These are phyloP conservation scores for Omphalotus guepiniiformis DNA, from an alignment of 768 basidiomycete species.

Conservation along the genomic window DNA sequence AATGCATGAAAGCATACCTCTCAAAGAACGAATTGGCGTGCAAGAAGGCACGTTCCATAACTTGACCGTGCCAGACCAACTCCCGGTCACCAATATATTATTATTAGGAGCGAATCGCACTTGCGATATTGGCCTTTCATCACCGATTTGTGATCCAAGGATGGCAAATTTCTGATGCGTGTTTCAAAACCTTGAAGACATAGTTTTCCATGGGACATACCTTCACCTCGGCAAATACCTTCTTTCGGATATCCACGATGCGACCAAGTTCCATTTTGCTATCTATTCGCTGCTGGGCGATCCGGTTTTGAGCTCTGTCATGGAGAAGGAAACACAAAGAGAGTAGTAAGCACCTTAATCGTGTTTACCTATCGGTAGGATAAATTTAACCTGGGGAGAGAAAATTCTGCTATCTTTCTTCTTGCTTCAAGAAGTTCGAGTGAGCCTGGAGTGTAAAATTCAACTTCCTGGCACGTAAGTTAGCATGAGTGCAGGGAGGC, in stretches of 20 bases:
- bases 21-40: slow-evolving; percentile 67
- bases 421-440: slow-evolving; percentile 84
- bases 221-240: slow-evolving; percentile 85
- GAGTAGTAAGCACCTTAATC: slow-evolving; percentile 77
- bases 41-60: slow-evolving; percentile 95
- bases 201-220: slow-evolving; percentile 32
- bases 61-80: slow-evolving; percentile 95
- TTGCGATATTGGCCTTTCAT: slow-evolving; percentile 90
- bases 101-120: slow-evolving; percentile 95
- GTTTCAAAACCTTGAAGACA: background rate
- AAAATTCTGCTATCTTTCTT: slow-evolving; percentile 86
- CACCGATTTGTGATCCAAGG: slow-evolving; percentile 96
- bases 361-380: slow-evolving; percentile 45
- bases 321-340: slow-evolving; percentile 35
- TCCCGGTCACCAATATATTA: slow-evolving; percentile 83
- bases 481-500: background rate
- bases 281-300: slow-evolving; percentile 91
- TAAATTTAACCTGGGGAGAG: slow-evolving; percentile 88
- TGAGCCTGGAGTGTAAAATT: slow-evolving; percentile 93
- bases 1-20: slow-evolving; percentile 44
- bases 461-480: slow-evolving; percentile 61
- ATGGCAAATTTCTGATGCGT: slow-evolving; percentile 75
- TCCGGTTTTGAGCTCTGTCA: slow-evolving; percentile 90
- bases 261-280: slow-evolving; percentile 81
- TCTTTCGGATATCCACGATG: slow-evolving; percentile 90